These are phyloP conservation scores for Lentinula guzmanii DNA, from an alignment of 768 basidiomycete species.

Conservation along the genomic window DNA sequence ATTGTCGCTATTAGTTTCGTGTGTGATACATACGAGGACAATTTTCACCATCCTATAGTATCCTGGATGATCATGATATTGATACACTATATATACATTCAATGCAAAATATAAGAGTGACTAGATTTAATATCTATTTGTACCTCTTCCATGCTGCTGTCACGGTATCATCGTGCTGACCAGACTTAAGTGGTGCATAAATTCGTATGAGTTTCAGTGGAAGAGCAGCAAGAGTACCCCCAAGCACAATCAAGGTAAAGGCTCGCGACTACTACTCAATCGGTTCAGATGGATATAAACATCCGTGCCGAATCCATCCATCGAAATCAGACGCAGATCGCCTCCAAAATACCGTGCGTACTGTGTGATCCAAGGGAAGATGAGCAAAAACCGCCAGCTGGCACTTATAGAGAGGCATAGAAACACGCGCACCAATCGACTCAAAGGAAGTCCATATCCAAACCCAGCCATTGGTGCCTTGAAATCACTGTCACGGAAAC, in stretches of 20 bases:
- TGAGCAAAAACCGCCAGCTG: not conserved
- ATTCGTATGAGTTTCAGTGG: not conserved
- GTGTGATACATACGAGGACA: too few species aligned
- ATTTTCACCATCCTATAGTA: too few species aligned
- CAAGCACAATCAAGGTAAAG: slow-evolving; percentile 42
- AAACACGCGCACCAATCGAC: slow-evolving; percentile 63
- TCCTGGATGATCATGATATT: too few species aligned
- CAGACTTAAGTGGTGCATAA: not conserved
- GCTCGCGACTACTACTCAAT: slow-evolving; percentile 77
- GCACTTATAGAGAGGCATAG: not conserved
- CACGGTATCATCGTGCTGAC: not conserved
- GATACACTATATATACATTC: too few species aligned
- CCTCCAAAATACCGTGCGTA: slow-evolving; percentile 96
- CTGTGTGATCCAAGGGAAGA: slow-evolving; percentile 25
- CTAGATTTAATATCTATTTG: too few species aligned
- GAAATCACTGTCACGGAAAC: slow-evolving; percentile 84
- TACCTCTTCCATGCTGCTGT: too few species aligned
- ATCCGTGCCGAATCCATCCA: slow-evolving; percentile 98
- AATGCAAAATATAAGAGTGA: too few species aligned
- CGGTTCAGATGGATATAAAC: slow-evolving; percentile 90
- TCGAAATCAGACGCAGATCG: slow-evolving; percentile 88
- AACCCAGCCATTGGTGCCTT: slow-evolving; percentile 98
- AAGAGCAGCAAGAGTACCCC: not conserved
- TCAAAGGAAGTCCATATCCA: slow-evolving; percentile 90
- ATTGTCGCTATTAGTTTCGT: too few species aligned